phyloP scores from a whole-genome alignment of 2,329 filamentous ascomycete genomes.

The Pseudocercospora cruenta region DNA sequence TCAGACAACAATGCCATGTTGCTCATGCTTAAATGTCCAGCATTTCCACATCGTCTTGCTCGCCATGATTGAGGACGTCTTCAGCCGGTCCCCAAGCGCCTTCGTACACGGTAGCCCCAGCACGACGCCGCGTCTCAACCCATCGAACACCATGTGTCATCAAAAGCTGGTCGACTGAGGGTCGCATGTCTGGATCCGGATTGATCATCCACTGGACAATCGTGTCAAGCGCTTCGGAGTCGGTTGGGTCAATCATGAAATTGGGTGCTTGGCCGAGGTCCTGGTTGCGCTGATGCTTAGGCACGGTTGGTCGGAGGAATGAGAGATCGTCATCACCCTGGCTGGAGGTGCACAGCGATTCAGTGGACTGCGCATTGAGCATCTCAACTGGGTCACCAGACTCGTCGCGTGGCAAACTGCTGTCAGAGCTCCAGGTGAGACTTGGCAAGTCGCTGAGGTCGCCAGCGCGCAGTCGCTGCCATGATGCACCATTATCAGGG shows the following conservation, averaged over 20 bases:
- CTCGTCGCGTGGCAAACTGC: constrained; percentile 72
- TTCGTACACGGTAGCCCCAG: constrained; percentile 93
- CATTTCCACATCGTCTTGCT: constrained; percentile 59
- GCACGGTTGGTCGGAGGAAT: constrained; percentile 40
- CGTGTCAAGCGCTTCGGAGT: constrained; percentile 77
- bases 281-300: constrained; percentile 36
- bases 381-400: constrained; percentile 63
- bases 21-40: constrained; percentile 52
- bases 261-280: constrained; percentile 72
- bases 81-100: constrained; percentile 89
- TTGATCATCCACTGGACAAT: constrained; percentile 88
- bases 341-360: constrained; percentile 32
- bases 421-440: constrained; percentile 77
- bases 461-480: constrained; percentile 85
- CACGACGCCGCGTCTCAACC: constrained; percentile 75
- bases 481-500: constrained; percentile 87
- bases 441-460: constrained; percentile 88
- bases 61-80: constrained; percentile 59
- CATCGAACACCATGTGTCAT: constrained; percentile 75
- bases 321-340: constrained; percentile 44
- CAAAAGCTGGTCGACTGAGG: constrained; percentile 74
- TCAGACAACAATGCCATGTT: constrained; percentile 5
- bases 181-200: constrained; percentile 72
- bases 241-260: constrained; percentile 82
- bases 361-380: constrained; percentile 37